Evolutionary conservation across 1,284 basidiomycete species (phyloP), one percentile per base, ranked within the genome.

Genomic region (Lentinula novae-zelandiae): DNA sequence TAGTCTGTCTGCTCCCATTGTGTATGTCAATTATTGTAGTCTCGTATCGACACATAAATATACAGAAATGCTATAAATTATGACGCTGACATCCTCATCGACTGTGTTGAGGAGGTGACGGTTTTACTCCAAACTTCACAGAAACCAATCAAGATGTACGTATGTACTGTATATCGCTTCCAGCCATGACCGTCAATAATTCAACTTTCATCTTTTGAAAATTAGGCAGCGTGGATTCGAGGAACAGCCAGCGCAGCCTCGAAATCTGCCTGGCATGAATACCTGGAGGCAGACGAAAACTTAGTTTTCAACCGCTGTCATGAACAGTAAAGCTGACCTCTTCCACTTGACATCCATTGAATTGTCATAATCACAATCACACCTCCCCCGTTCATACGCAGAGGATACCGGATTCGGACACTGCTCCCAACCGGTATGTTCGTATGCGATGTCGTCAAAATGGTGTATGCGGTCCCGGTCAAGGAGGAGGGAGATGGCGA

Each of bases 401-500:
- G 77, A 73, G 4, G 76, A 75, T 3, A 63, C 69, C 57, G 54
- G 54, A 46, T 79, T 76, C 0, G 88, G 87, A 69, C 88, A 90
- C 61, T 87, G 86, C 63, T 80, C 79, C 70, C 82, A 86, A 1
- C 82, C 80, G 46, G 75, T 75, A 60, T 88, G 86, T 63, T 79
- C 75, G 69, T 87, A 88, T 0, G 81, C 82, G 48, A 84, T 80
- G 58, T 85, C 81, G 53, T 81, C 76, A 69, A 92, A 91, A 75
- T 89, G 90, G 67, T 91, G 87, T 33, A 92, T 79, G 67, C 89
- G 79, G 53, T 84, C 75, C 67, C 82, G 85, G 54, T 75, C 68
- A 7, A 82, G 78, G 67, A 93, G 91, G 22, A 93, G 71, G 0
- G 87, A 84, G 0, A 84, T 87, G 1, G 86, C 91, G 62, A 93